These are phyloP conservation scores for Blastobotrys attinorum DNA, from an alignment of 805 yeast genomes.

Conservation along the genomic window DNA sequence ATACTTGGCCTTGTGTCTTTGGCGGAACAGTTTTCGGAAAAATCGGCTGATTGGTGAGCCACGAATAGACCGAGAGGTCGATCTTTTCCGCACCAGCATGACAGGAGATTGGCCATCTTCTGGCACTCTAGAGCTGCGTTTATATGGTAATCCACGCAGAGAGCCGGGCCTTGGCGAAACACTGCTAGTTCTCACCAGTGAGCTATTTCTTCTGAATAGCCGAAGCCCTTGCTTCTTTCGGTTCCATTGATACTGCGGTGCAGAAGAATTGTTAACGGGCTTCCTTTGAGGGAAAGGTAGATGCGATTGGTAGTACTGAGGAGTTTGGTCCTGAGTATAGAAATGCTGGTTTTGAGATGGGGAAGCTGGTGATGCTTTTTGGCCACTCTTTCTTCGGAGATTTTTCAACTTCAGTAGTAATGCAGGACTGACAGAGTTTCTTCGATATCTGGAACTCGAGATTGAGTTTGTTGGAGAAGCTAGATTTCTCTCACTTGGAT, in stretches of 20 bases:
- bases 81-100: slow-evolving; percentile 13
- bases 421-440: no score
- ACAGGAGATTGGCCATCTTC: slow-evolving; percentile 9
- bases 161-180: neutral
- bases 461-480: no score
- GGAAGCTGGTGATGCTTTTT: no score
- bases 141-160: neutral
- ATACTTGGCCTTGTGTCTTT: slow-evolving; percentile 5
- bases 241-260: no score
- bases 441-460: no score
- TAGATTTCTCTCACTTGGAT: no score
- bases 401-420: no score
- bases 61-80: slow-evolving; percentile 4
- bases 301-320: neutral
- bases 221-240: neutral
- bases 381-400: no score
- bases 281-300: neutral
- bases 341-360: no score
- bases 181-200: neutral
- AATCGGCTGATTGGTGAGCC: slow-evolving; percentile 12
- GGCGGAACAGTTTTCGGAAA: slow-evolving; percentile 9
- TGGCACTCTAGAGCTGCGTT: neutral
- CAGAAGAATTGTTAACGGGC: no score
- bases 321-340: neutral
- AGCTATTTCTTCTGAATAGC: neutral